Evolutionary conservation across 345 rosid species (phyloP).

Genomic region (Acer saccharum): DNA sequence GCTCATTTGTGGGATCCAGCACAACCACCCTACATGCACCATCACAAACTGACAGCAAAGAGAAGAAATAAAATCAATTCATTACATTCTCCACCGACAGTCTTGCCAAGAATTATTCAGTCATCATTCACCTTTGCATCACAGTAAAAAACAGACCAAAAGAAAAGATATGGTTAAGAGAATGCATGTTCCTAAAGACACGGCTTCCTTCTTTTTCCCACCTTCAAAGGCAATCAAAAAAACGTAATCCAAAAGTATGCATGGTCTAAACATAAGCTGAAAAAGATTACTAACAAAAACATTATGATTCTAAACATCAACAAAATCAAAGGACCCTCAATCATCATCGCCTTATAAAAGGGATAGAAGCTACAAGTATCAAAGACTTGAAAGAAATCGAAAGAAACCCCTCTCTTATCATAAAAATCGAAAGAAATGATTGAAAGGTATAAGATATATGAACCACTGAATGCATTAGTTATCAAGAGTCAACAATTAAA

Average conservation of each 20-base stretch:
- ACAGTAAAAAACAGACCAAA: slow-evolving; percentile 13
- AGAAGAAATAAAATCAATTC: slow-evolving; percentile 4
- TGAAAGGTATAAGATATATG: no score
- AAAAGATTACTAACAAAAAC: background rate
- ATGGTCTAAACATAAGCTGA: background rate
- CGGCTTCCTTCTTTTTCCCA: background rate
- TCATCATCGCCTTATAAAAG: no score
- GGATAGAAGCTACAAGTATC: no score
- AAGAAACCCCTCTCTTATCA: no score
- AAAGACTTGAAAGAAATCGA: no score
- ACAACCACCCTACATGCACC: slow-evolving; percentile 82
- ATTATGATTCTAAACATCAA: no score
- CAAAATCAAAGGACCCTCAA: no score
- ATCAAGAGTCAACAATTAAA: no score
- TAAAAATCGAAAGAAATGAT: no score
- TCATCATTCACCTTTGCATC: slow-evolving; percentile 75
- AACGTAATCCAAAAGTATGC: background rate
- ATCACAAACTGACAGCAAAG: slow-evolving; percentile 65
- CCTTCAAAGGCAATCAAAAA: background rate
- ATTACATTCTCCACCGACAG: slow-evolving; percentile 34
- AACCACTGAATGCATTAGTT: no score
- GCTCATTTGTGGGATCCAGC: slow-evolving; percentile 63
- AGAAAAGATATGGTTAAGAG: background rate
- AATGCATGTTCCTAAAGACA: background rate
- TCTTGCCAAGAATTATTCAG: slow-evolving; percentile 74